Evolutionary conservation across 2,329 filamentous ascomycete species (phyloP), one percentile per base, ranked within the genome.

Genomic region (Paecilomyces variotii): DNA sequence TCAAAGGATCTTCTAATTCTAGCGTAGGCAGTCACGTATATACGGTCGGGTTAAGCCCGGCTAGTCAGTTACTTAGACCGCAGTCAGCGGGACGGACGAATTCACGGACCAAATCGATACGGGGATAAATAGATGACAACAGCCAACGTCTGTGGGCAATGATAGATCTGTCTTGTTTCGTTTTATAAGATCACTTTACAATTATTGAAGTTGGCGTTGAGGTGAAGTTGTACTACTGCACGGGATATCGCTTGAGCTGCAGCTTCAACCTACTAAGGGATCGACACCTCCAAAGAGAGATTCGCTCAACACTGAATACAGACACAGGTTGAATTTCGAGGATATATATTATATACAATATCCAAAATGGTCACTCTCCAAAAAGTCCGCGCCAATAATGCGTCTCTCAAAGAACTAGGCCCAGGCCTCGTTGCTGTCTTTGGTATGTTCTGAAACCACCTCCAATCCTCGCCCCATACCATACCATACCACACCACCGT

Each of bases 341-440:
- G n/a, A 45, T 45, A 19, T 45, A 45, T 24, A 5, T 4, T 24
- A 4, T 7, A 19, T 19, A 19, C 39, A 24, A 45, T 19, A 45
- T 7, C 39, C n/a, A 45, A 51, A 2, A 61, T 61, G 60, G 60
- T 61, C 3, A 55, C 58, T 32, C 49, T 61, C 3, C 51, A 56
- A 14, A 56, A 55, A 4, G 56, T 61, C n/a, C 56, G 58, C 11
- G 50, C 54, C n/a, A 55, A 60, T 9, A 54, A 60, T 25, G 59
- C 56, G 19, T 53, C 30, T 1, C 45, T 61, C 19, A 61, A 61
- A 50, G 51, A 55, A 19, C 54, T 61, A 11, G 60, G 60, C 25
- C 54, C 60, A 9, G 60, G 58, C 2, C 56, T 61, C 19, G 60
- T 61, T 14, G 60, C 58, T 53, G 60, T 61, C 4, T 61, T 61